A percentile compares a stretch with the other conserved stretches of the same genome.
These are phyloP conservation scores for Lupinus albus DNA, from an alignment of 306 rosid species.

Conservation along the genomic window DNA sequence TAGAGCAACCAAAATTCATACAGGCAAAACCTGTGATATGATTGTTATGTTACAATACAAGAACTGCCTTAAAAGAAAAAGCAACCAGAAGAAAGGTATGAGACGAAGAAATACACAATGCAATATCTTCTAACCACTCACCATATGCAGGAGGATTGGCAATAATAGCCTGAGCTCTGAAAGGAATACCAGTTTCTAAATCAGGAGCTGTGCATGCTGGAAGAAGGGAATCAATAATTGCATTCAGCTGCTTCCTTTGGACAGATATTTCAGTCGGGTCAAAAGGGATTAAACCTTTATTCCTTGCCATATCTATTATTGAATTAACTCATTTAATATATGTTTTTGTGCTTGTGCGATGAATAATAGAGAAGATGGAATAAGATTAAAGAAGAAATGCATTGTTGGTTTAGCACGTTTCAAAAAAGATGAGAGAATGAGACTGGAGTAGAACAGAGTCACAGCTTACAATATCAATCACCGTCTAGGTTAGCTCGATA, in stretches of 20 bases:
- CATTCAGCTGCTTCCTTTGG: slow-evolving; percentile 81
- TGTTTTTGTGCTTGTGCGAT: background rate
- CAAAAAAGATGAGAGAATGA: slow-evolving; percentile 8
- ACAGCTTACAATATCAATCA: slow-evolving; percentile 24
- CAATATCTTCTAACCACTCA: slow-evolving; percentile 47
- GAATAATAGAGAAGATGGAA: slow-evolving; percentile 13
- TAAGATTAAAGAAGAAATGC: slow-evolving; percentile 25
- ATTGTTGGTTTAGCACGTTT: slow-evolving; percentile 4
- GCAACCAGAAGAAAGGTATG: slow-evolving; percentile 27
- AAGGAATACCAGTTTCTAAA: slow-evolving; percentile 75
- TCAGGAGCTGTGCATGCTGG: slow-evolving; percentile 97
- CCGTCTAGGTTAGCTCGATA: slow-evolving; percentile 12
- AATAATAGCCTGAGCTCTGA: slow-evolving; percentile 92
- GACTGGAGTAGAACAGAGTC: slow-evolving; percentile 25
- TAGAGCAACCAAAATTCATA: slow-evolving; percentile 36
- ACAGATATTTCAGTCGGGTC: slow-evolving; percentile 79
- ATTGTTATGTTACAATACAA: slow-evolving; percentile 7
- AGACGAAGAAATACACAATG: slow-evolving; percentile 42
- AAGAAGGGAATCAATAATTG: slow-evolving; percentile 84
- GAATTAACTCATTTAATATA: slow-evolving; percentile 4
- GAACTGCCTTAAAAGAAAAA: slow-evolving; percentile 27
- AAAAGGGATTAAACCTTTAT: slow-evolving; percentile 93
- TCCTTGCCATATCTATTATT: slow-evolving; percentile 83
- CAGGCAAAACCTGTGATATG: slow-evolving; percentile 24
- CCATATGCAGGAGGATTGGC: slow-evolving; percentile 98